A percentile compares a stretch with the other conserved stretches of the same genome.
phyloP scores from a whole-genome alignment of 768 basidiomycete genomes.

The Panaeolus cyanescens region DNA sequence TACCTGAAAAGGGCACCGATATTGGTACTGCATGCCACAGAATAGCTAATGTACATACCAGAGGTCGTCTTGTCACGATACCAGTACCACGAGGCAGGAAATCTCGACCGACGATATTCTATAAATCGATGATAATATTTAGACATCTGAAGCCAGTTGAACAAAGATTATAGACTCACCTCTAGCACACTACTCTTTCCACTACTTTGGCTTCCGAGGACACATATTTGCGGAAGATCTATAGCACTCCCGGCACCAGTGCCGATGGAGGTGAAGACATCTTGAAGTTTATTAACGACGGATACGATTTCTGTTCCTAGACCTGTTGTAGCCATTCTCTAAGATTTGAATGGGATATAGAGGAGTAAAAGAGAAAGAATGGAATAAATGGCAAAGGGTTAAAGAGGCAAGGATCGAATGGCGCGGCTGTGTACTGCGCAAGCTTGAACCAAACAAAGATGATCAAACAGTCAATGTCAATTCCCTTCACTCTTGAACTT shows the following conservation, averaged over 20 bases:
- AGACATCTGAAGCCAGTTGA: not conserved
- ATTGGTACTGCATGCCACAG: not conserved
- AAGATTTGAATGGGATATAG: slow-evolving; percentile 13
- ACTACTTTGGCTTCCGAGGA: slow-evolving; percentile 89
- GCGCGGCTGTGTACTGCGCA: slow-evolving; percentile 27
- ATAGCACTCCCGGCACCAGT: slow-evolving; percentile 68
- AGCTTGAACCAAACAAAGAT: slow-evolving; percentile 26
- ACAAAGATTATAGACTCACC: slow-evolving; percentile 42
- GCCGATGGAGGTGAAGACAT: slow-evolving; percentile 86
- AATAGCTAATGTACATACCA: slow-evolving; percentile 54
- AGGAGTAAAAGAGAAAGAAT: slow-evolving; percentile 12
- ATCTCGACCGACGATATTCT: slow-evolving; percentile 98
- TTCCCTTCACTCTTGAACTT: not conserved
- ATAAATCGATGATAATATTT: slow-evolving; percentile 10
- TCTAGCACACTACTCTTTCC: slow-evolving; percentile 93
- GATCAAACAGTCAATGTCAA: not conserved
- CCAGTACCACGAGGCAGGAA: slow-evolving; percentile 98
- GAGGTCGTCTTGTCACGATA: slow-evolving; percentile 95
- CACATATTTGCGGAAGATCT: slow-evolving; percentile 92
- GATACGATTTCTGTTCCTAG: slow-evolving; percentile 82
- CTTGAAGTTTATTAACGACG: slow-evolving; percentile 87
- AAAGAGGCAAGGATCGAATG: slow-evolving; percentile 17
- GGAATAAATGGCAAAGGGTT: slow-evolving; percentile 14
- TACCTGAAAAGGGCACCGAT: slow-evolving; percentile 46
- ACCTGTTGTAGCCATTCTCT: slow-evolving; percentile 58